Base-by-base conservation (phyloP, 140 eudicot genomes). In the Stevia rebaudiana region DNA sequence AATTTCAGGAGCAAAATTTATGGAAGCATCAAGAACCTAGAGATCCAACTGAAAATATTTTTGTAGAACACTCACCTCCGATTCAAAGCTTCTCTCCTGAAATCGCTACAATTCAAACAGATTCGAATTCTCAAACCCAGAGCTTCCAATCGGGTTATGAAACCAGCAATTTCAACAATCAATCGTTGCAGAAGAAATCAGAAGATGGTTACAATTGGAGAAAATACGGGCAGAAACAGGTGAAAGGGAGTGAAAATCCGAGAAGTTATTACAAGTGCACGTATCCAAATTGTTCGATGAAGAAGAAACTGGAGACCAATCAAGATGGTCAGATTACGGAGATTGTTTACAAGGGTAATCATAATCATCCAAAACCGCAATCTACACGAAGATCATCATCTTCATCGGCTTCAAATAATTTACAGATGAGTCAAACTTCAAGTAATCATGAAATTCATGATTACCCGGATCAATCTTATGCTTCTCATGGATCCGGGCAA, bases 151-250 rank as follows among this genome's bases (percentile, higher is more conserved):
- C 82, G 13, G 80, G 76, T 12, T 28, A 61, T 3, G 13, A 69
- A 30, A 22, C 61, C 11, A 75, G 11, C 71, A 74, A 69, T 50
- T 55, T 65, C 66, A 61, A 50, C 59, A 74, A 81, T 52, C 87
- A 70, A 52, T 53, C 62, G 11, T 48, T 79, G 42, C 68, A 73
- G 19, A 73, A 75, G 67, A 79, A 72, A 58, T 77, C 89, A 3
- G 88, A 84, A 17, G 95, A 86, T 11, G 95, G 95, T 0, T 86
- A 80, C 35, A 86, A 82, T 35, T 86, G 94, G 95, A 69, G 89
- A 48, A 86, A 86, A 61, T 86, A 86, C 36, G 90, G 95, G 46
- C 95, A 86, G 66, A 86, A 86, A 24, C 81, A 75, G 35, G 95
- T 86, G 43, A 86, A 86, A 67, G 90, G 89, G 46, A 86, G 95